Evolutionary conservation across 2,329 filamentous ascomycete species (phyloP).

Genomic region (Chalaropsis ovoidea): DNA sequence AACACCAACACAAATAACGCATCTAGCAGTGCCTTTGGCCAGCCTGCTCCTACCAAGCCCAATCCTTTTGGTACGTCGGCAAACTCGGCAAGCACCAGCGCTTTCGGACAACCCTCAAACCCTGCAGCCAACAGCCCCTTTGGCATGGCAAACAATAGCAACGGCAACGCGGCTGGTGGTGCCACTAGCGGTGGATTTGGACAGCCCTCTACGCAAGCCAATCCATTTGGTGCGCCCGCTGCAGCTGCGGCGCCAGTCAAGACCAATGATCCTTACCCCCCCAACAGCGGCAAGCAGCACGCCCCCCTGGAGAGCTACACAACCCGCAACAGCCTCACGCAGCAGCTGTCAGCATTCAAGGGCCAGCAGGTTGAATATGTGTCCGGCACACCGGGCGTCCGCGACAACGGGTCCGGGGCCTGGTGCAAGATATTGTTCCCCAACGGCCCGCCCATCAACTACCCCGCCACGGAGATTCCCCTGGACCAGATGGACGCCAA

Average conservation of each 20-base stretch:
- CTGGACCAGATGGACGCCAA: constrained; percentile 49
- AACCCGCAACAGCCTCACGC: constrained; percentile 34
- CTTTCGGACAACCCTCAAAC: constrained; percentile 24
- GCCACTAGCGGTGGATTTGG: constrained; percentile 18
- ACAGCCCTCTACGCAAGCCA: constrained; percentile 15
- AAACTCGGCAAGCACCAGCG: constrained; percentile 12
- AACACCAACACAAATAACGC: not conserved
- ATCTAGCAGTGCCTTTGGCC: constrained; percentile 28
- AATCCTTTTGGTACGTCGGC: constrained; percentile 31
- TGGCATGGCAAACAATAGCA: constrained; percentile 6
- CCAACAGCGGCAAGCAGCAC: constrained; percentile 38
- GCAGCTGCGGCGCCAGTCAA: constrained; percentile 24
- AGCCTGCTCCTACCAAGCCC: constrained; percentile 26
- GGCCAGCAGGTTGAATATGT: constrained; percentile 53
- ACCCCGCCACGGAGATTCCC: constrained; percentile 52
- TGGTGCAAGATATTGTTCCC: constrained; percentile 64
- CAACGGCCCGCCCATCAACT: constrained; percentile 54
- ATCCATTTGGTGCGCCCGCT: constrained; percentile 17
- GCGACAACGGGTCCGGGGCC: constrained; percentile 40
- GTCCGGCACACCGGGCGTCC: constrained; percentile 39
- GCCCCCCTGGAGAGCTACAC: constrained; percentile 39
- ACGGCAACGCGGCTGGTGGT: constrained; percentile 10
- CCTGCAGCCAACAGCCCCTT: constrained; percentile 21
- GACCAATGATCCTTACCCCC: constrained; percentile 36
- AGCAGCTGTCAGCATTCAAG: constrained; percentile 50